Conservation (phyloP, 2,329 filamentous ascomycete species). For the Sporothrix pallida region DNA sequence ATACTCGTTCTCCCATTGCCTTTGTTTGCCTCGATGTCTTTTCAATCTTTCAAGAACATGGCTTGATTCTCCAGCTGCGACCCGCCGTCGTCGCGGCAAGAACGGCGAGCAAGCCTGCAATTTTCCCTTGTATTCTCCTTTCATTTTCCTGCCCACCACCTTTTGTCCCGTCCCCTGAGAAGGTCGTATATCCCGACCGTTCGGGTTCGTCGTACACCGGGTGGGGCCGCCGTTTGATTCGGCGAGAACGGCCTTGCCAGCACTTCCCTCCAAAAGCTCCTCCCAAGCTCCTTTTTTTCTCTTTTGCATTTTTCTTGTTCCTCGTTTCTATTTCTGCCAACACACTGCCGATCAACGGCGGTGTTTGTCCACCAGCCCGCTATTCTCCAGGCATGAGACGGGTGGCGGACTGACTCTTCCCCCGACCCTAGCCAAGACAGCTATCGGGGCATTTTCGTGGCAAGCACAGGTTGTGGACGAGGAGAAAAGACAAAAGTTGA, state of each 20-base stretch:
- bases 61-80: too few relatives aligned
- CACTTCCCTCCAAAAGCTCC: not conserved
- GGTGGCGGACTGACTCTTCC: too few relatives aligned
- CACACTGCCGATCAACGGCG: not conserved
- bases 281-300: too few relatives aligned
- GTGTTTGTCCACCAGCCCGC: not conserved
- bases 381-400: too few relatives aligned
- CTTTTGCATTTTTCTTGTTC: not conserved
- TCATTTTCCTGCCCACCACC: not conserved
- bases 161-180: not conserved
- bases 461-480: not conserved
- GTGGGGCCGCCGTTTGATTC: constrained; percentile 13
- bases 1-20: too few relatives aligned
- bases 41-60: too few relatives aligned
- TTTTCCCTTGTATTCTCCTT: not conserved
- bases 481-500: too few relatives aligned
- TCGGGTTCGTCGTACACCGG: constrained; percentile 14
- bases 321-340: constrained; percentile 1
- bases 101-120: not conserved
- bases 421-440: too few relatives aligned
- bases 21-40: too few relatives aligned
- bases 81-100: not conserved
- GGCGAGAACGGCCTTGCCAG: not conserved
- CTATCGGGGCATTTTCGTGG: not conserved
- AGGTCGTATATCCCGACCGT: not conserved